Evolutionary conservation across 1,284 basidiomycete species (phyloP).

Genomic region (Ceratobasidium papillatum): DNA sequence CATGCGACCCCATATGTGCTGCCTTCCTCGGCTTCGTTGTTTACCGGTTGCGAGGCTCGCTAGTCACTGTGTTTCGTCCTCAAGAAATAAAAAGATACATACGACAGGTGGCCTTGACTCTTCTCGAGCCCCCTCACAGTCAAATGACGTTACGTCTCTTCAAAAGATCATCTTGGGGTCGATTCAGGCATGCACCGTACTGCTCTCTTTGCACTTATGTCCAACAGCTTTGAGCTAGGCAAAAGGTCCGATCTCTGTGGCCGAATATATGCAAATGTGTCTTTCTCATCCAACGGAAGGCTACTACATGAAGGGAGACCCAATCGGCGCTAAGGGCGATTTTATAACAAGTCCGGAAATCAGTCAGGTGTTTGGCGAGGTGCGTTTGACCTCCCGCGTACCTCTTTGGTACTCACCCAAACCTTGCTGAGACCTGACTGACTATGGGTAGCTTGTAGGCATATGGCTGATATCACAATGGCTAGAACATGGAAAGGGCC

Average conservation of each 20-base stretch:
- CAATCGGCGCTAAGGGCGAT: constrained; percentile 90
- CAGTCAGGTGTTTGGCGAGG: constrained; percentile 96
- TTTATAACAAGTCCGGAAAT: constrained; percentile 98
- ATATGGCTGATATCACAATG: constrained; percentile 89
- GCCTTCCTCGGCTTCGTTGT: background rate
- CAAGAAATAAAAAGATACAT: background rate
- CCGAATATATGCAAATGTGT: constrained; percentile 89
- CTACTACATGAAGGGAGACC: constrained; percentile 85
- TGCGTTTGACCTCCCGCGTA: constrained; percentile 52
- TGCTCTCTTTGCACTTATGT: background rate
- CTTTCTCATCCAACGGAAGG: constrained; percentile 86
- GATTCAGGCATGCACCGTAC: constrained; percentile 63
- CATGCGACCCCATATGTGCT: background rate
- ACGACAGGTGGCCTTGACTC: constrained; percentile 2
- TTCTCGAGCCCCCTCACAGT: background rate
- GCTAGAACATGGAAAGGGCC: constrained; percentile 64
- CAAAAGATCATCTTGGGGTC: constrained; percentile 72
- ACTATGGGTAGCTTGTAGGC: constrained; percentile 72
- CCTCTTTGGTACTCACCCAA: constrained; percentile 8
- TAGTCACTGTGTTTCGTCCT: background rate
- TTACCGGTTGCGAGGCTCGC: background rate
- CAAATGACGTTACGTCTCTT: constrained; percentile 54
- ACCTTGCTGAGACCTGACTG: constrained; percentile 54
- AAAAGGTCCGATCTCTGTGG: constrained; percentile 85
- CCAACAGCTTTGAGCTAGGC: constrained; percentile 59